Conservation (phyloP, 257 asterid genomes). For the Solanum etuberosum region DNA sequence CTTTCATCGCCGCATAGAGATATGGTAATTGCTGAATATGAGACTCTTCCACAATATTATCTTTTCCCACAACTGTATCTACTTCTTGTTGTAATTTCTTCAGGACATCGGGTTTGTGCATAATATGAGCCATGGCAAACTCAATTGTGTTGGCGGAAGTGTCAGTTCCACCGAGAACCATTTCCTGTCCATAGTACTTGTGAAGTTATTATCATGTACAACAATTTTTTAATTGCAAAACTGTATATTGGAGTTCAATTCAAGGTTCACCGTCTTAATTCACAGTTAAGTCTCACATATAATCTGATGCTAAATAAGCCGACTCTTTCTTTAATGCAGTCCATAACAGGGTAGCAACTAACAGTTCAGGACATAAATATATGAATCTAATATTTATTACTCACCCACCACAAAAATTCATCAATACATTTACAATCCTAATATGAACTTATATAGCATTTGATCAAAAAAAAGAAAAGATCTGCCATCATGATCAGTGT, state of each 20-base stretch:
- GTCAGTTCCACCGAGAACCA: constrained; percentile 68
- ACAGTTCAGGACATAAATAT: background rate
- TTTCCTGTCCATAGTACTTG: constrained; percentile 24
- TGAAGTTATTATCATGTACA: background rate
- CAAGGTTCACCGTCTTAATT: background rate
- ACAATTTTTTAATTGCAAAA: background rate
- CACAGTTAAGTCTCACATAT: background rate
- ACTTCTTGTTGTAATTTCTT: constrained; percentile 40
- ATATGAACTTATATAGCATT: background rate
- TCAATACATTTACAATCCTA: background rate
- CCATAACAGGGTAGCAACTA: background rate
- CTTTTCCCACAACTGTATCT: constrained; percentile 29
- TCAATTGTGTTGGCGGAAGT: constrained; percentile 56
- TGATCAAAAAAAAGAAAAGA: background rate
- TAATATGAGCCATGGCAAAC: constrained; percentile 52
- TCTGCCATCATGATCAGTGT: too few relatives aligned
- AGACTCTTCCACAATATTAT: constrained; percentile 39
- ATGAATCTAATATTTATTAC: background rate
- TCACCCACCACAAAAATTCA: background rate
- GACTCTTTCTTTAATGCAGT: background rate
- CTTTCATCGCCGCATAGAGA: constrained; percentile 45
- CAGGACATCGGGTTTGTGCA: constrained; percentile 40
- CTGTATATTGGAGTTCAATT: background rate
- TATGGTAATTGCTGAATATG: constrained; percentile 37
- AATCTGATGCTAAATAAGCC: background rate